Base-by-base conservation (phyloP, 2,329 filamentous ascomycete genomes). In the Aspergillus amoenus region DNA sequence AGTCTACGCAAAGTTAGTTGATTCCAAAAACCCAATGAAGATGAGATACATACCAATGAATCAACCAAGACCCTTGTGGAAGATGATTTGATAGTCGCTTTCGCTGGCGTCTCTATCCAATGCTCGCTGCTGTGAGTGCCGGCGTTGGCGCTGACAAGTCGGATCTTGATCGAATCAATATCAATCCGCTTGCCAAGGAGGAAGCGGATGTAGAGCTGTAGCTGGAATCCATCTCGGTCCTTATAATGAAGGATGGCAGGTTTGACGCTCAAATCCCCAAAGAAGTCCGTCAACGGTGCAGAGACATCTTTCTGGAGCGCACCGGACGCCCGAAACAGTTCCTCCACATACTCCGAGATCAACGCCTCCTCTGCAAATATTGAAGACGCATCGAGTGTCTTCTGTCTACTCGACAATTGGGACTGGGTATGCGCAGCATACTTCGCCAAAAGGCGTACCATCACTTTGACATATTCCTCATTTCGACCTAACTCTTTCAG, bases 401-500 rank as follows among this genome's bases (percentile, higher is more conserved):
- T 72, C 47, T 73, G 65, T 27, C 66, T 64, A 6, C 57, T 59
- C 3, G 69, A 69, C 40, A 75, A 55, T 40, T 64, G 62, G 11
- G 73, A 69, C 55, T 74, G 70, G 13, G 64, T 67, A 58, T 70
- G 63, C 45, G 64, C 59, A 22, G 73, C 73, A 60, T 73, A 75
- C 55, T 73, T 73, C 12, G 72, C 67, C 41, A 77, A 76, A 1
- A 97, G 78, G 66, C 89, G 88, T 13, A 97, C 79, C 8, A 91
- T 81, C 8, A 90, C 87, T 22, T 85, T 84, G 15, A 93, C 86
- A 66, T 92, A 95, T 60, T 96, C 91, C 52, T 93, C 89, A 58
- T 86, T 86, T 13, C 86, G 85, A 48, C 88, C 81, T 27, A 96
- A 82, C 64, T 90, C 83, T 62, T 89, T 88, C 27, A 99, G 81